Conservation (phyloP, 1,284 basidiomycete species). For the Athelia sp. region DNA sequence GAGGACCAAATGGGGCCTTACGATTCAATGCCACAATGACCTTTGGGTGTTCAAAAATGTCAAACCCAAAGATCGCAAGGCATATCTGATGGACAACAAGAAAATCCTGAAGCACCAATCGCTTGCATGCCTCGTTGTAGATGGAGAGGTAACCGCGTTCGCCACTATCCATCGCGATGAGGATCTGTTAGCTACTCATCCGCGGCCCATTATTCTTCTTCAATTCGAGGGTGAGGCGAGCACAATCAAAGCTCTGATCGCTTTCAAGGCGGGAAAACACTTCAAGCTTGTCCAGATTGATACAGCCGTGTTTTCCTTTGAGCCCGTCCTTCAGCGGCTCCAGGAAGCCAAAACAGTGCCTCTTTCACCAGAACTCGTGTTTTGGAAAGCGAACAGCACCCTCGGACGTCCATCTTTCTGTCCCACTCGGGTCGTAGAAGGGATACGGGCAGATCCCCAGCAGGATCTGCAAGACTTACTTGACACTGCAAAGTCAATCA, state of each 20-base stretch:
- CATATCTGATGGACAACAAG: slow-evolving; percentile 33
- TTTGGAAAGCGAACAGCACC: slow-evolving; percentile 36
- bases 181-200: slow-evolving; percentile 34
- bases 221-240: slow-evolving; percentile 41
- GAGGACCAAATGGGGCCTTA: slow-evolving; percentile 41
- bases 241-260: slow-evolving; percentile 30
- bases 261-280: slow-evolving; percentile 29
- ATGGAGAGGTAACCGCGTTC: slow-evolving; percentile 45
- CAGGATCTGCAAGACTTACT: slow-evolving; percentile 39
- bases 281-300: slow-evolving; percentile 53
- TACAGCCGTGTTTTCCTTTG: slow-evolving; percentile 55
- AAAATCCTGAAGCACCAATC: slow-evolving; percentile 48
- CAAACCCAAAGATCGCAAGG: slow-evolving; percentile 21
- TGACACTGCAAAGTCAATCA: slow-evolving; percentile 29
- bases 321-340: slow-evolving; percentile 51
- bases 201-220: slow-evolving; percentile 44
- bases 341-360: slow-evolving; percentile 39
- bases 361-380: slow-evolving; percentile 43
- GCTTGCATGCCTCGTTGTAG: slow-evolving; percentile 42
- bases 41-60: slow-evolving; percentile 31
- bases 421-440: slow-evolving; percentile 22
- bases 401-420: slow-evolving; percentile 10
- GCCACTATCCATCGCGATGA: slow-evolving; percentile 51
- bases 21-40: slow-evolving; percentile 37
- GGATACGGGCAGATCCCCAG: slow-evolving; percentile 26